Percentiles rank a stretch among this genome's conserved stretches.
Conservation (phyloP, 2,329 filamentous ascomycete genomes). For the Botrytis pseudocinerea region DNA sequence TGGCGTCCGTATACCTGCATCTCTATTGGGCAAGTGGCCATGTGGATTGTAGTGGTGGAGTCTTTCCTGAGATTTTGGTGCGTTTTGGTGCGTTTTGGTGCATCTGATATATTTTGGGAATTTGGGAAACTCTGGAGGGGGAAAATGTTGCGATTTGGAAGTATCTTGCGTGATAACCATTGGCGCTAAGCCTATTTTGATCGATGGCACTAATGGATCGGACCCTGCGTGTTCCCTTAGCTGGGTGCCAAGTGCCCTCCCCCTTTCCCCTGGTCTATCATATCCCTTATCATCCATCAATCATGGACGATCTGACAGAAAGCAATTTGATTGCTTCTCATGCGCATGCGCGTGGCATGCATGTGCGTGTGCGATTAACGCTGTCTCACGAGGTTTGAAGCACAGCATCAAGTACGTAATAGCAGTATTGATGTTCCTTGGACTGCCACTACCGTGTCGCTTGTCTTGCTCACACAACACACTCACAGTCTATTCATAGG, state of each 20-base stretch:
- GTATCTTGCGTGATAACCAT: constrained; percentile 14
- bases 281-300: neutral
- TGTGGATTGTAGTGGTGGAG: neutral
- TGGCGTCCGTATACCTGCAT: neutral
- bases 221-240: neutral
- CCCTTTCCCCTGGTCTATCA: neutral
- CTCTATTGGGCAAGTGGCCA: neutral
- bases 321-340: neutral
- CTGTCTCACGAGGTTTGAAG: neutral
- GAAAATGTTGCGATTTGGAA: constrained; percentile 17
- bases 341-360: too few relatives aligned
- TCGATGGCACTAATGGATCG: neutral
- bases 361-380: neutral
- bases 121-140: neutral
- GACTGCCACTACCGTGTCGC: neutral
- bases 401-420: neutral
- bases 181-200: neutral
- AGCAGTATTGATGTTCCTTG: neutral
- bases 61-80: neutral
- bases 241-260: neutral
- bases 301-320: neutral
- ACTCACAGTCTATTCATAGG: neutral
- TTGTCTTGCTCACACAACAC: neutral
- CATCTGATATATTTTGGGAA: neutral
- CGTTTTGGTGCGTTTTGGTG: neutral